Evolutionary conservation across 2,329 filamentous ascomycete species (phyloP).

Genomic region (Fusarium heterosporum): DNA sequence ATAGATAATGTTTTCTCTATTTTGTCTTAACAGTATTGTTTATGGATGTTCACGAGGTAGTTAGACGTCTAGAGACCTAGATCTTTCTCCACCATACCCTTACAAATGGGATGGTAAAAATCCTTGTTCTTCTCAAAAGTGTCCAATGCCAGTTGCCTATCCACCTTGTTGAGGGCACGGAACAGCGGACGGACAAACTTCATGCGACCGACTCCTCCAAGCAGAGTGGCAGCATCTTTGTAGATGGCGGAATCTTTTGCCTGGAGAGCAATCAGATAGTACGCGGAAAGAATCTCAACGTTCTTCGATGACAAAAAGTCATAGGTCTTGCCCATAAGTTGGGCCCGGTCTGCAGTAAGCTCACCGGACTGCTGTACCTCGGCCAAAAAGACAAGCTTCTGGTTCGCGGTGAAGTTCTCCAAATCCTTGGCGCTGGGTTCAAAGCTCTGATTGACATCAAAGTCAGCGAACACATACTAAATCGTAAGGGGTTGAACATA

Average conservation of each 20-base stretch:
- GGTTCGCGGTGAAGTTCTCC: conserved; percentile 81
- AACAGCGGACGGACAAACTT: conserved; percentile 95
- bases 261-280: conserved; percentile 81
- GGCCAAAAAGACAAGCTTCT: conserved; percentile 92
- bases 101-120: conserved; percentile 97
- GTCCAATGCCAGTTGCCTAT: conserved; percentile 78
- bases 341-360: conserved; percentile 73
- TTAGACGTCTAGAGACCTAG: conserved; percentile 58
- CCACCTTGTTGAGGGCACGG: conserved; percentile 77
- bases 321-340: conserved; percentile 80
- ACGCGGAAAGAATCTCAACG: conserved; percentile 85
- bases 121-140: conserved; percentile 90
- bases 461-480: conserved; percentile 44
- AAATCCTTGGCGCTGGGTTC: conserved; percentile 77
- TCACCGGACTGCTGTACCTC: conserved; percentile 73
- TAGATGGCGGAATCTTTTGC: conserved; percentile 78
- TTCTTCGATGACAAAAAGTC: conserved; percentile 80
- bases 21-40: not conserved
- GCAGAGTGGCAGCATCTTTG: conserved; percentile 75
- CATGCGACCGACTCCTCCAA: conserved; percentile 91
- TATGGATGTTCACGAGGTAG: not conserved
- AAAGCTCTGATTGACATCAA: conserved; percentile 59
- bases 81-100: conserved; percentile 87
- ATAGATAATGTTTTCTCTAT: conserved; percentile 36
- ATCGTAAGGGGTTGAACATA: conserved; percentile 51